Evolutionary conservation across 2,329 filamentous ascomycete genomes (phyloP).

Genomic region (Aspergillus tanneri): DNA sequence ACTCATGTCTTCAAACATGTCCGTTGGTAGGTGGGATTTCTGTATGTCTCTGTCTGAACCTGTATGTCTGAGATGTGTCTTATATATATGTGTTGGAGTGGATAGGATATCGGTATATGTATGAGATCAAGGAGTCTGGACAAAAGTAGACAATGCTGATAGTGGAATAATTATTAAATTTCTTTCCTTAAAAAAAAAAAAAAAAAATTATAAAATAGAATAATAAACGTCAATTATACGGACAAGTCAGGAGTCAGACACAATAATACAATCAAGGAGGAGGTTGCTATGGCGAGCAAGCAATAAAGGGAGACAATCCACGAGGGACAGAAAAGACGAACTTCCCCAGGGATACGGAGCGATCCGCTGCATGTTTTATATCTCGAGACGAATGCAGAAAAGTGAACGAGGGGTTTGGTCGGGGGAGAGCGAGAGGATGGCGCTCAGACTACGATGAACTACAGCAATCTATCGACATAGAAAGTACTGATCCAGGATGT

Average conservation of each 20-base stretch:
- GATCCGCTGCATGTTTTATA: constrained; percentile 39
- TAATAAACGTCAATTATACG: not conserved
- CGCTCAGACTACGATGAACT: constrained; percentile 23
- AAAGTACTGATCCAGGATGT: constrained; percentile 10
- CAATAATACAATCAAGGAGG: constrained; percentile 18
- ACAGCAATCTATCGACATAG: constrained; percentile 14
- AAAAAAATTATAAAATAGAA: not conserved
- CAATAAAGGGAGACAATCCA: constrained; percentile 19
- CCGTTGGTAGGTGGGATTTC: too few relatives aligned
- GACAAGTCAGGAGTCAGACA: constrained; percentile 1
- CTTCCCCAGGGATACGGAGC: constrained; percentile 19
- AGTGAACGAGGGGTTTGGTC: constrained; percentile 22
- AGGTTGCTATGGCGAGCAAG: constrained; percentile 12
- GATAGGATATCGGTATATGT: constrained; percentile 12
- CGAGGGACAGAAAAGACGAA: constrained; percentile 27
- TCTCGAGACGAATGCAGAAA: constrained; percentile 26
- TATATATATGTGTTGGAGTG: constrained; percentile 16
- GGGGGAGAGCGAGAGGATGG: constrained; percentile 8
- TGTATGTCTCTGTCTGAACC: too few relatives aligned
- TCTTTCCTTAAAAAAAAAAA: not conserved
- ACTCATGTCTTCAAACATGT: constrained; percentile 36
- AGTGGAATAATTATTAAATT: constrained; percentile 7
- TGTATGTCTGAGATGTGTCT: constrained; percentile 17
- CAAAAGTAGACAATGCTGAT: constrained; percentile 6
- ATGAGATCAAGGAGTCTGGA: constrained; percentile 1